phyloP scores from a whole-genome alignment of 306 rosid species.

The Styphnolobium japonicum region DNA sequence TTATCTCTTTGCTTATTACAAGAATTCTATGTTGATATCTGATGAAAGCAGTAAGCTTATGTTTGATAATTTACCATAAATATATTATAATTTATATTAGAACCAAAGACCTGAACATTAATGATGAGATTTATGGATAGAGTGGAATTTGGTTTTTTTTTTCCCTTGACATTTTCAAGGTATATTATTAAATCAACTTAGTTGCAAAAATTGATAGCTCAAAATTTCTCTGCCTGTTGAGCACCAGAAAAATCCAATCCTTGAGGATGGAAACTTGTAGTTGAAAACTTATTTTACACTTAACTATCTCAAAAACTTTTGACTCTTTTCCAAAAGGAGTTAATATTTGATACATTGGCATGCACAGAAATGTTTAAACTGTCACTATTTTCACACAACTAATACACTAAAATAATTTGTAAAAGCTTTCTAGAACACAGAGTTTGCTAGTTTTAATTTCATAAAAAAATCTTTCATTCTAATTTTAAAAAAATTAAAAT shows the following conservation, averaged over 20 bases:
- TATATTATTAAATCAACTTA: background rate
- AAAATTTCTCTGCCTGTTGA: background rate
- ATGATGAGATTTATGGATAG: background rate
- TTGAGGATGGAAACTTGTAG: background rate
- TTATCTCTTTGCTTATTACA: slow-evolving; percentile 7
- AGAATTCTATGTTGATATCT: slow-evolving; percentile 4
- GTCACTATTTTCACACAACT: too few relatives aligned
- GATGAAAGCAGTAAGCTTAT: background rate
- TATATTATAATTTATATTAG: slow-evolving; percentile 2
- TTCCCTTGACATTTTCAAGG: background rate
- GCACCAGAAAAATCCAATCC: background rate
- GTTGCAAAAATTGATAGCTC: background rate
- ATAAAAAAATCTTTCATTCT: background rate
- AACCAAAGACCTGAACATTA: background rate
- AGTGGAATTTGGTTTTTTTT: background rate
- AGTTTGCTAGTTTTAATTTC: background rate
- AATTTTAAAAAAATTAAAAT: background rate
- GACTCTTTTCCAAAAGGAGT: too few relatives aligned
- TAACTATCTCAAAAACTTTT: background rate
- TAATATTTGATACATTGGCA: too few relatives aligned
- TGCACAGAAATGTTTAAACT: too few relatives aligned
- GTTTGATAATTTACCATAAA: background rate
- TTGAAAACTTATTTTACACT: background rate
- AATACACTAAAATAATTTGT: too few relatives aligned
- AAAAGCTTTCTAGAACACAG: too few relatives aligned